These are phyloP conservation scores for Cucumis sativus DNA, from an alignment of 306 rosid genomes.

Conservation along the genomic window Cucumber_9930_V3 NC_026660.2:23140001-23140500, in stretches of 20 bases:
- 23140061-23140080: background rate
- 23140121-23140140: background rate
- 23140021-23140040: background rate
- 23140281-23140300: background rate
- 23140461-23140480: conserved; percentile 59
- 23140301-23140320: background rate
- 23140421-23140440: conserved; percentile 67
- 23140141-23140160: too few relatives aligned
- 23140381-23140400: background rate
- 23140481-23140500: conserved; percentile 71
- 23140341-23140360: background rate
- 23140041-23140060: background rate
- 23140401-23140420: conserved; percentile 21
- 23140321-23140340: background rate
- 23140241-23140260: background rate
- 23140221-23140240: background rate
- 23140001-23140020: background rate
- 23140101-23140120: too few relatives aligned
- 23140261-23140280: background rate
- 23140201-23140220: background rate
- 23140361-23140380: background rate
- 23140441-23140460: conserved; percentile 71
- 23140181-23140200: too few relatives aligned
- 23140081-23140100: background rate
- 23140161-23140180: too few relatives aligned